Percentiles rank a stretch among this genome's conserved stretches.
Conservation (phyloP, 2,329 filamentous ascomycete genomes). For the Lojkania enalia region DNA sequence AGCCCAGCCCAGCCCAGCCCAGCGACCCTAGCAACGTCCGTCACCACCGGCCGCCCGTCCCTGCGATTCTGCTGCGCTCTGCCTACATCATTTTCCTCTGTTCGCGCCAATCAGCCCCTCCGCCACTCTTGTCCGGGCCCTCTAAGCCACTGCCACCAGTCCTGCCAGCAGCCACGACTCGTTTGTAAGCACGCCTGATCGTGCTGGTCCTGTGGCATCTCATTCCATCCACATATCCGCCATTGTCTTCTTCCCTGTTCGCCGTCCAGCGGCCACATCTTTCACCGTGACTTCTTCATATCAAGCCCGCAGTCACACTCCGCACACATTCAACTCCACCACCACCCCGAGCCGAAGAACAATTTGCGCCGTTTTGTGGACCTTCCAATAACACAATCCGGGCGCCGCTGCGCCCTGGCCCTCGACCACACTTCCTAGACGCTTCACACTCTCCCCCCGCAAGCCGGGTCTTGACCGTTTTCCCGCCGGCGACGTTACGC, state of each 20-base stretch:
- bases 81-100: too few relatives aligned
- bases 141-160: too few relatives aligned
- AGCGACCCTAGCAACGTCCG: too few relatives aligned
- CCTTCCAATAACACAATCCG: slow-evolving; percentile 39
- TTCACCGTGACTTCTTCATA: slow-evolving; percentile 39
- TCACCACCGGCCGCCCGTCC: too few relatives aligned
- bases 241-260: background rate
- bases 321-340: slow-evolving; percentile 33
- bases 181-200: too few relatives aligned
- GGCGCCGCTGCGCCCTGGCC: slow-evolving; percentile 41
- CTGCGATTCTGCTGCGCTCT: too few relatives aligned
- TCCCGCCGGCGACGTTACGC: slow-evolving; percentile 11
- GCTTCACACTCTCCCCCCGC: slow-evolving; percentile 2
- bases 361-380: slow-evolving; percentile 43
- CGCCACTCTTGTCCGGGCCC: too few relatives aligned
- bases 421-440: slow-evolving; percentile 42
- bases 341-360: slow-evolving; percentile 32
- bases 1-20: too few relatives aligned
- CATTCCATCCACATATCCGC: too few relatives aligned
- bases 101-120: too few relatives aligned
- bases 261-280: slow-evolving; percentile 6
- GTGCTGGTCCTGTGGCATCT: too few relatives aligned
- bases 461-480: slow-evolving; percentile 6
- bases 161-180: too few relatives aligned
- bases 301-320: slow-evolving; percentile 30